phyloP scores from a whole-genome alignment of 176 grass and related monocot species.

The Avena eriantha region DNA sequence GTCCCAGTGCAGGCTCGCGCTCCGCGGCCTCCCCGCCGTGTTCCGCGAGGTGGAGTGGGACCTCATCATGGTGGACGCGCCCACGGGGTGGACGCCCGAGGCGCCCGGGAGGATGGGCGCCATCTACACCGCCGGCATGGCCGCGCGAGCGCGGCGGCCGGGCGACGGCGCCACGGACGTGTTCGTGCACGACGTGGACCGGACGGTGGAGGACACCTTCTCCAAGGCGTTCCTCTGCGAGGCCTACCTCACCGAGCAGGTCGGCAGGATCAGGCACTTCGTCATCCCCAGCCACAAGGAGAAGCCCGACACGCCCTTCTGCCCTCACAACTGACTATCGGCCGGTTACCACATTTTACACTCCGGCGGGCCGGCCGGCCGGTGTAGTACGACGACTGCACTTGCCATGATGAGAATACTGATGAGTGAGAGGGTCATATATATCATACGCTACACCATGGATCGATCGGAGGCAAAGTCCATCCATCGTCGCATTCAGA shows the following conservation, averaged over 20 bases:
- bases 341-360: not conserved
- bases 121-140: conserved; percentile 90
- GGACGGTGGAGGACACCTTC: conserved; percentile 71
- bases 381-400: not conserved
- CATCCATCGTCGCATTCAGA: not conserved
- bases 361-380: no score
- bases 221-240: conserved; percentile 76
- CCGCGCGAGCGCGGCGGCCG: conserved; percentile 48
- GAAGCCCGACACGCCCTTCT: conserved; percentile 63
- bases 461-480: not conserved
- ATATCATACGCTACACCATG: not conserved
- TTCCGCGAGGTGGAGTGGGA: conserved; percentile 64
- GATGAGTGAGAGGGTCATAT: not conserved
- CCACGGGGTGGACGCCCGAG: conserved; percentile 75
- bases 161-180: conserved; percentile 57
- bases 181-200: conserved; percentile 82
- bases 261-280: conserved; percentile 70
- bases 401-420: not conserved
- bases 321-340: conserved; percentile 41
- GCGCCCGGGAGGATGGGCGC: conserved; percentile 71
- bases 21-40: conserved; percentile 43
- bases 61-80: conserved; percentile 86
- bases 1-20: conserved; percentile 44
- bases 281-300: conserved; percentile 62
- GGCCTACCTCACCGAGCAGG: conserved; percentile 66